phyloP scores from a whole-genome alignment of 73 alveolate genomes.

The Tetrahymena thermophila region DNA sequence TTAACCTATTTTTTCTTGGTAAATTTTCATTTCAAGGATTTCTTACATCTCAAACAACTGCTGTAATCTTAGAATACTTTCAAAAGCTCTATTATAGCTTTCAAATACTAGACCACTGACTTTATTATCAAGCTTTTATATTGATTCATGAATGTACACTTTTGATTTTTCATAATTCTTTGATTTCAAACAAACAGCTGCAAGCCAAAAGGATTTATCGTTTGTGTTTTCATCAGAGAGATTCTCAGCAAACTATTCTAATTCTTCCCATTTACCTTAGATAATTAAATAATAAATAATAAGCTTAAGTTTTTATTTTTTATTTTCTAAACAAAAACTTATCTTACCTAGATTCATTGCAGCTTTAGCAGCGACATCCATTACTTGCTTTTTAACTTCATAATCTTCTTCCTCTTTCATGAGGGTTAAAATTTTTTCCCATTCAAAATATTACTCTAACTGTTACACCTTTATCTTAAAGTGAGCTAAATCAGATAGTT shows the following conservation, averaged over 20 bases:
- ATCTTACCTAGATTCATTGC: slow-evolving; percentile 43
- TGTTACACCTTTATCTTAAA: slow-evolving; percentile 65
- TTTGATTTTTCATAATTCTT: slow-evolving; percentile 72
- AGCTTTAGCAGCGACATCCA: slow-evolving; percentile 43
- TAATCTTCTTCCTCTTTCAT: slow-evolving; percentile 74
- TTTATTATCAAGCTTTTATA: slow-evolving; percentile 86
- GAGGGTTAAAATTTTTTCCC: slow-evolving; percentile 76
- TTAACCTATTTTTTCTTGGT: slow-evolving; percentile 6
- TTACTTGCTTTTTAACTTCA: slow-evolving; percentile 2
- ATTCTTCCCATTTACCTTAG: slow-evolving; percentile 79
- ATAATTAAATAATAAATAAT: too few relatives aligned
- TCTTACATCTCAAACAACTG: slow-evolving; percentile 91
- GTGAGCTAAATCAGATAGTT: background rate
- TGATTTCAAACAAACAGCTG: slow-evolving; percentile 78
- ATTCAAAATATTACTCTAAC: slow-evolving; percentile 84
- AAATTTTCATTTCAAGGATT: slow-evolving; percentile 66
- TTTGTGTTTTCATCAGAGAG: slow-evolving; percentile 65
- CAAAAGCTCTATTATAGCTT: slow-evolving; percentile 91
- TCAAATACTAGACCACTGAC: slow-evolving; percentile 85
- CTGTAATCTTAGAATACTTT: slow-evolving; percentile 76
- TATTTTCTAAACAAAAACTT: background rate
- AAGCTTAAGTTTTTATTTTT: too few relatives aligned
- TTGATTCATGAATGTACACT: slow-evolving; percentile 75
- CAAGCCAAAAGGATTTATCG: slow-evolving; percentile 88
- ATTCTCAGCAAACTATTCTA: slow-evolving; percentile 73